Conservation (phyloP, 2,329 filamentous ascomycete genomes). For the Talaromyces sp. region DNA sequence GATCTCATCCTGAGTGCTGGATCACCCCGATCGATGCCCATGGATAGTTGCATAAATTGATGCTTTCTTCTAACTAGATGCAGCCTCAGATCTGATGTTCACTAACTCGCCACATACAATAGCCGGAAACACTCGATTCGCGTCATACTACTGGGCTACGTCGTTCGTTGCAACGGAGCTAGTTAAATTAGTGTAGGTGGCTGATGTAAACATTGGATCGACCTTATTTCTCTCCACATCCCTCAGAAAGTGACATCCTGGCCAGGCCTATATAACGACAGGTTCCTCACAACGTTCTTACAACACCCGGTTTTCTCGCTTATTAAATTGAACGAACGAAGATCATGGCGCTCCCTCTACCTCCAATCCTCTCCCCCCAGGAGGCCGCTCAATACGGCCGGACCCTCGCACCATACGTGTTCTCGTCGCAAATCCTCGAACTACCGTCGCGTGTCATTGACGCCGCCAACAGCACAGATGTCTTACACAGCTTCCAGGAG, state of each 20-base stretch:
- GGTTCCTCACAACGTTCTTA: not conserved
- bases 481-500: slow-evolving; percentile 62
- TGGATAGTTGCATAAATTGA: not conserved
- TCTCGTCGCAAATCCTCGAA: slow-evolving; percentile 62
- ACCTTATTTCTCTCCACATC: not conserved
- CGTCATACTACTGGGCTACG: not conserved
- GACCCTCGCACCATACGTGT: slow-evolving; percentile 67
- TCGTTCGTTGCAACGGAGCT: not conserved
- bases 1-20: slow-evolving; percentile 1
- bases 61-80: not conserved
- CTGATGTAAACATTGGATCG: not conserved
- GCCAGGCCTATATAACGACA: not conserved
- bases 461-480: slow-evolving; percentile 58
- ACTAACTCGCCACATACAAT: not conserved
- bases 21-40: not conserved
- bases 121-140: not conserved
- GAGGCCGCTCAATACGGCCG: slow-evolving; percentile 75
- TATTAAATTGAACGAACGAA: not conserved
- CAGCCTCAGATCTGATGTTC: not conserved
- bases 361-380: slow-evolving; percentile 63
- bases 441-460: slow-evolving; percentile 65
- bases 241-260: not conserved
- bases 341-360: slow-evolving; percentile 62
- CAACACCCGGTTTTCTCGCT: not conserved
- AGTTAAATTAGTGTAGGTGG: not conserved